Base-by-base conservation (phyloP, 163 green algal species). In the Scenedesmus sp. region DNA sequence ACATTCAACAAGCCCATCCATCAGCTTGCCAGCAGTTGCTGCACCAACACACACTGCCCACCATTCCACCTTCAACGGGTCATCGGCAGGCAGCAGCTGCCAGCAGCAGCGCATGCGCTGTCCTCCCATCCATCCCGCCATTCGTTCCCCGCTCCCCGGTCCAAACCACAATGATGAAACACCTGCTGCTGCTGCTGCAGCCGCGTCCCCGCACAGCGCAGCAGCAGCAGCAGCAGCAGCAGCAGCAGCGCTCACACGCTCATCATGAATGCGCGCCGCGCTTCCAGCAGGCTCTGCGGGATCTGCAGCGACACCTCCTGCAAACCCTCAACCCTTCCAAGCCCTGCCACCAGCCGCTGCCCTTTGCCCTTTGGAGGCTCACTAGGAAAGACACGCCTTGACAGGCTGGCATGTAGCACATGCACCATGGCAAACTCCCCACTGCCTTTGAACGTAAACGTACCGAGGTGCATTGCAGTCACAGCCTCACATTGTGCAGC, bases 361-460 rank as follows among this genome's bases (percentile, higher is more conserved):
- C 88, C 88, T 57, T 92, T 92, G 81, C 88, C 88, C 20, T 52
- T 82, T 0, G 88, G 88, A 4, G 88, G 56, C 12, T 88, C 79
- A 16, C 2, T 3, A 4, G 88, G 88, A 59, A 92, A 92, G 4
- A 23, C 13, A 3, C 88, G 82, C 13, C 46, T 59, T 7, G 54
- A 79, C n/a, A 92, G 18, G 5, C 20, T 76, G 34, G 34, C 46
- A 55, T 84, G 88, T 64, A 88, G 9, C 10, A 88, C 2, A 0
- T 83, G 64, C 6, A 88, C 88, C 88, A 92, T 92, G 5, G 84
- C 16, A 13, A 57, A 88, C 59, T 88, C 88, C 0, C 88, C 88
- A 7, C 79, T 83, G 64, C 88, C 88, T 54, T 92, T 92, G 88
- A 92, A 92, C 8, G 12, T 59, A 60, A 84, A 92, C 34, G 23